phyloP scores from a whole-genome alignment of 805 yeast species.

The Metschnikowia picachoensis region DNA sequence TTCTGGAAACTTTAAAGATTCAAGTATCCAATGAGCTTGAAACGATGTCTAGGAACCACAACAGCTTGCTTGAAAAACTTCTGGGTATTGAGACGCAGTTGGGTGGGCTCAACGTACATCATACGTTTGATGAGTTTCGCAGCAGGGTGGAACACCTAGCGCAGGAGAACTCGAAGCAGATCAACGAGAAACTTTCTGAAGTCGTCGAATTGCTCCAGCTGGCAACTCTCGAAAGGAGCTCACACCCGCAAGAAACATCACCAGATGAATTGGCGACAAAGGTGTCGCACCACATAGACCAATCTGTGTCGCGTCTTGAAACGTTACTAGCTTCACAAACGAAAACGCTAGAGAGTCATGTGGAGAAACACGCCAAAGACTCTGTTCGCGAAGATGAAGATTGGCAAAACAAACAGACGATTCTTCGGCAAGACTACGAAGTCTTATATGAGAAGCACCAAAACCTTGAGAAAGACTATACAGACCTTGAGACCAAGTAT shows the following conservation, averaged over 20 bases:
- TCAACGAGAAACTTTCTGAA: conserved; percentile 6
- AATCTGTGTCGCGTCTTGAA: background rate
- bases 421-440: conserved; percentile 2
- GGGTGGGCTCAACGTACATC: conserved; percentile 6
- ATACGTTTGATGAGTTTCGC: conserved; percentile 8
- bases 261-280: background rate
- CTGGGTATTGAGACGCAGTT: conserved; percentile 8
- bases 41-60: background rate
- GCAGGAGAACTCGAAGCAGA: conserved; percentile 8
- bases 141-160: conserved; percentile 8
- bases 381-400: background rate
- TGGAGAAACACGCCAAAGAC: background rate
- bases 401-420: background rate
- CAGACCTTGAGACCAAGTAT: conserved; percentile 57
- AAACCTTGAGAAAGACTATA: conserved; percentile 70
- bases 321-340: background rate
- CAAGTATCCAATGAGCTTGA: background rate
- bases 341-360: background rate
- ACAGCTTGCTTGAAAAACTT: conserved; percentile 1
- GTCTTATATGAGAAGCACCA: conserved; percentile 52
- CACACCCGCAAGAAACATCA: background rate
- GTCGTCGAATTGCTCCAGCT: conserved; percentile 5
- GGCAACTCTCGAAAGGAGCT: background rate
- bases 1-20: background rate
- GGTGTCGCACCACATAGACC: background rate